Evolutionary conservation across 306 rosid genomes (phyloP).

Genomic region (Cicer cuneatum): DNA sequence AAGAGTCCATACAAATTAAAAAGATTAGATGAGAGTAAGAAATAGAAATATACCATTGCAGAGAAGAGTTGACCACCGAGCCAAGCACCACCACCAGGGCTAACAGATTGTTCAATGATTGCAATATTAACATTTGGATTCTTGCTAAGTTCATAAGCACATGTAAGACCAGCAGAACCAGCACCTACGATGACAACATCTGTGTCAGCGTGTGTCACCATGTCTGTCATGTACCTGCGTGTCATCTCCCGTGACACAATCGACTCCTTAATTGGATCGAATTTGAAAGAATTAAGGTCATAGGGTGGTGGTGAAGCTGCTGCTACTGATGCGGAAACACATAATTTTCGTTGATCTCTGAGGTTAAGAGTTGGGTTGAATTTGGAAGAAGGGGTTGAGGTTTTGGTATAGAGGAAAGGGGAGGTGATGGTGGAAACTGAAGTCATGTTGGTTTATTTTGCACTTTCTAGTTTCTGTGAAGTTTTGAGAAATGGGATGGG

Average conservation of each 20-base stretch:
- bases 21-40: not conserved
- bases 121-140: slow-evolving; percentile 67
- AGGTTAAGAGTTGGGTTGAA: too few relatives aligned
- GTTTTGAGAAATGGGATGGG: too few relatives aligned
- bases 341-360: too few relatives aligned
- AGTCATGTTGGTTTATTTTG: too few relatives aligned
- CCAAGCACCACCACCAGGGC: slow-evolving; percentile 96
- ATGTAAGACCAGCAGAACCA: slow-evolving; percentile 79
- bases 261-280: slow-evolving; percentile 60
- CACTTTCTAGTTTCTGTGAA: too few relatives aligned
- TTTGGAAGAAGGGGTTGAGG: too few relatives aligned
- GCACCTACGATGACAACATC: slow-evolving; percentile 85
- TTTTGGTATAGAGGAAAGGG: too few relatives aligned
- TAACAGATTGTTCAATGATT: slow-evolving; percentile 84
- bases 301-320: too few relatives aligned
- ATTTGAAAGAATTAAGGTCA: slow-evolving; percentile 35
- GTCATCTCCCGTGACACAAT: slow-evolving; percentile 89
- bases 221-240: slow-evolving; percentile 86
- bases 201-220: slow-evolving; percentile 87
- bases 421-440: too few relatives aligned
- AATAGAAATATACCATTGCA: slow-evolving; percentile 58
- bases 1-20: too few relatives aligned
- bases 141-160: slow-evolving; percentile 89
- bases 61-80: slow-evolving; percentile 97
- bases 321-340: too few relatives aligned